Evolutionary conservation across 352 stramenopile genomes (phyloP).

Genomic region (Pythium aquatile): DNA sequence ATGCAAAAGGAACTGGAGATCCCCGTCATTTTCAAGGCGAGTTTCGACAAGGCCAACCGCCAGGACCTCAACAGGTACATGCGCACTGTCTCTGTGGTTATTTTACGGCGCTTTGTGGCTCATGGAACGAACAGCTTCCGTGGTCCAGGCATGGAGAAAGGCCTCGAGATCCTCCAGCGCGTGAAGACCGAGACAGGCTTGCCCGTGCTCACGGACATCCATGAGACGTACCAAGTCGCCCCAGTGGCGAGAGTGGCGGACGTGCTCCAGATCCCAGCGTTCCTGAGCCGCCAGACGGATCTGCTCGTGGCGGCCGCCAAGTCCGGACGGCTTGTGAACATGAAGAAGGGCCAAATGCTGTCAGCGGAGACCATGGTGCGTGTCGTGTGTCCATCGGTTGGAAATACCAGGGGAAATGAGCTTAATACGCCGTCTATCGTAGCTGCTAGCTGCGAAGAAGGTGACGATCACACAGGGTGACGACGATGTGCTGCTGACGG

Average conservation of each 20-base stretch:
- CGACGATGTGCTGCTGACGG: conserved; percentile 77
- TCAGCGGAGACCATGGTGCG: conserved; percentile 78
- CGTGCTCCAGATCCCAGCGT: conserved; percentile 87
- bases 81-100: no score
- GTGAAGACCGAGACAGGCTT: conserved; percentile 74
- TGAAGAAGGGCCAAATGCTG: conserved; percentile 90
- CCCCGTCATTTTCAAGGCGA: conserved; percentile 87
- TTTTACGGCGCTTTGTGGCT: neutral
- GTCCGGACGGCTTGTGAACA: conserved; percentile 77
- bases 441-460: conserved; percentile 79
- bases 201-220: conserved; percentile 81
- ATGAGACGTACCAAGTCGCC: conserved; percentile 81
- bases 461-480: conserved; percentile 58
- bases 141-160: conserved; percentile 65
- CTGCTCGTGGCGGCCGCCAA: conserved; percentile 74
- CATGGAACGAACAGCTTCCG: conserved; percentile 47
- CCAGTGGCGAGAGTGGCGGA: conserved; percentile 69
- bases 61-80: conserved; percentile 61
- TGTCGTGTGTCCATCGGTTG: neutral
- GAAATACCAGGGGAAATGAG: neutral
- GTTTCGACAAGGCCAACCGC: conserved; percentile 89
- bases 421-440: conserved; percentile 5
- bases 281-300: conserved; percentile 89
- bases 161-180: conserved; percentile 68
- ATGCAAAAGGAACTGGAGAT: conserved; percentile 62